Evolutionary conservation across 148 eudicot genomes (phyloP).

Genomic region (Rhododendron simsii): DNA sequence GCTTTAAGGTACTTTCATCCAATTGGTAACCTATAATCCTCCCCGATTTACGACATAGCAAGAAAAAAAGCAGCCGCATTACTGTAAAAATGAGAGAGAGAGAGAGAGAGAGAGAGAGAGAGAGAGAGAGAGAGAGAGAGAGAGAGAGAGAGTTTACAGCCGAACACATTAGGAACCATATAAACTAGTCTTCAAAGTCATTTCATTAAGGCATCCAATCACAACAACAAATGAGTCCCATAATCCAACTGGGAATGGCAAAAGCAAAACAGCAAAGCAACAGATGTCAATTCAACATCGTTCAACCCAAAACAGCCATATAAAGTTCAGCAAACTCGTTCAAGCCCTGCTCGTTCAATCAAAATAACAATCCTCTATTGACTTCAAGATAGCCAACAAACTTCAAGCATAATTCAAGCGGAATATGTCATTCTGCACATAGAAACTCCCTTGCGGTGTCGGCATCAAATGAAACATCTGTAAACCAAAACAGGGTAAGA

Average conservation of each 20-base stretch:
- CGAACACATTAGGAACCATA: too few species aligned
- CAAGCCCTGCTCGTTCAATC: not conserved
- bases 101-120: not conserved
- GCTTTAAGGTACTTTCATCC: not conserved
- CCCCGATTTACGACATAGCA: not conserved
- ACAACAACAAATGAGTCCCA: not conserved
- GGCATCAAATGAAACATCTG: constrained; percentile 49
- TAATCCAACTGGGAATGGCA: not conserved
- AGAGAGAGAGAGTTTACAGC: not conserved
- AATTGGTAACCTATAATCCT: not conserved
- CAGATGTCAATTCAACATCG: not conserved
- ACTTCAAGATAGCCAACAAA: not conserved
- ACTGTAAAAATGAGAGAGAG: not conserved
- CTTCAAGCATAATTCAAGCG: constrained; percentile 43
- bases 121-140: not conserved
- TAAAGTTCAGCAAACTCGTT: not conserved
- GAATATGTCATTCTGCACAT: constrained; percentile 40
- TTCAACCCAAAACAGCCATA: not conserved
- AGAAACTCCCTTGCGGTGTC: constrained; percentile 45
- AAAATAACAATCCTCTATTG: not conserved
- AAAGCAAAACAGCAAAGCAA: constrained; percentile 12
- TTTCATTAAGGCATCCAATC: not conserved
- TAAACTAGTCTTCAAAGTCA: not conserved
- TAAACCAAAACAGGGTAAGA: not conserved
- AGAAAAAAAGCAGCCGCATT: not conserved